Conservation (phyloP, 768 basidiomycete species). For the Amylocystis lapponica region DNA sequence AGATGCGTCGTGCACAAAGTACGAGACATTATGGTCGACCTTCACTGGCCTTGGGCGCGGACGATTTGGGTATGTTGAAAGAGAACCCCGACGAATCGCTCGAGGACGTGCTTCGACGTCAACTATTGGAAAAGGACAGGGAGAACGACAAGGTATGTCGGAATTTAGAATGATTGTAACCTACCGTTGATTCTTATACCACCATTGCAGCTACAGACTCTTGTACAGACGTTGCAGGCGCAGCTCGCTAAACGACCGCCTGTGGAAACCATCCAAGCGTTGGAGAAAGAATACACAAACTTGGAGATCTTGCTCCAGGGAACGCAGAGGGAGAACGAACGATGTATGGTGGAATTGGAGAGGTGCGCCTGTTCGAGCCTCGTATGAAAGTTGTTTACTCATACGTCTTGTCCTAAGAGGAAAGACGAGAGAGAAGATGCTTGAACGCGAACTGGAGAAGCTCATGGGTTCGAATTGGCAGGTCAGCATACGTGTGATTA, state of each 20-base stretch:
- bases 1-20: conserved; percentile 62
- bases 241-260: conserved; percentile 67
- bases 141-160: conserved; percentile 59
- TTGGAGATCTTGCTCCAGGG: conserved; percentile 73
- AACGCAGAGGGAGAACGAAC: conserved; percentile 81
- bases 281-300: conserved; percentile 70
- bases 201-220: conserved; percentile 48
- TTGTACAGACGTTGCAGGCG: conserved; percentile 56
- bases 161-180: neutral
- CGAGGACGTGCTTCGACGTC: conserved; percentile 57
- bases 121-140: conserved; percentile 61
- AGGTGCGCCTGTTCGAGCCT: conserved; percentile 32
- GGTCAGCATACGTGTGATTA: too few relatives aligned
- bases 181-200: too few relatives aligned
- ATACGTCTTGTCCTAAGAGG: conserved; percentile 30
- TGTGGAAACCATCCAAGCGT: conserved; percentile 54
- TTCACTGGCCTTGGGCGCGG: conserved; percentile 39
- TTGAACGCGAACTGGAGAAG: conserved; percentile 66
- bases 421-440: conserved; percentile 67
- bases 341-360: conserved; percentile 77
- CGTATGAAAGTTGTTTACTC: neutral
- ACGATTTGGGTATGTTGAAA: conserved; percentile 56
- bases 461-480: conserved; percentile 82
- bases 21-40: conserved; percentile 50
- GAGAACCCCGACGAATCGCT: conserved; percentile 50